phyloP scores from a whole-genome alignment of 2,329 filamentous ascomycete genomes.

The Fusarium floridanum region DNA sequence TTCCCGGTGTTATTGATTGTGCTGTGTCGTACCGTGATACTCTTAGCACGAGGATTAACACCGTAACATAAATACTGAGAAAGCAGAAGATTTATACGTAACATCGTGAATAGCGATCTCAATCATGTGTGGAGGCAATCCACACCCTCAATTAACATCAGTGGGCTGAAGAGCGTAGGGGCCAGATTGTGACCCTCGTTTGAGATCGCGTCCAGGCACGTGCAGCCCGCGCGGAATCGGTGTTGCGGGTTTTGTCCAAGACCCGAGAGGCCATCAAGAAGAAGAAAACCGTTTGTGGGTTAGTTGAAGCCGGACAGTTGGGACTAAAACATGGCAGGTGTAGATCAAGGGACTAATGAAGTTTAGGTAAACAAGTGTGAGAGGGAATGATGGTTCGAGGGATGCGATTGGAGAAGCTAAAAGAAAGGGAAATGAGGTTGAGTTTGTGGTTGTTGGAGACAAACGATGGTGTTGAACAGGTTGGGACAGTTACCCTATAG shows the following conservation, averaged over 20 bases:
- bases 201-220: background rate
- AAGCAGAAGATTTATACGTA: background rate
- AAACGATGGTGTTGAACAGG: background rate
- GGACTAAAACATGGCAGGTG: conserved; percentile 18
- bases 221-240: background rate
- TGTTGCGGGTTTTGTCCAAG: background rate
- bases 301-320: conserved; percentile 13
- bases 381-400: background rate
- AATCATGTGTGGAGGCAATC: conserved; percentile 17
- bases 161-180: background rate
- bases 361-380: conserved; percentile 9
- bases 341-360: conserved; percentile 25
- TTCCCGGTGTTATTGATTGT: background rate
- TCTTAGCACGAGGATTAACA: background rate
- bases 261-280: background rate
- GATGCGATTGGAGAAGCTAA: conserved; percentile 19
- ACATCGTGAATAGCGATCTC: conserved; percentile 23
- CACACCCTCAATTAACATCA: background rate
- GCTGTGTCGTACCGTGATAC: conserved; percentile 3
- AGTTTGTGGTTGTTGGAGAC: background rate
- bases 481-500: background rate
- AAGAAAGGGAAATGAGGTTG: background rate
- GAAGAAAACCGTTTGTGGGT: background rate
- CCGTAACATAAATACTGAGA: background rate
- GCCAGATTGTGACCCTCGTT: background rate